Evolutionary conservation across 352 stramenopile genomes (phyloP), one percentile per base, ranked within the genome.

Genomic region (Globisporangium canariense): DNA sequence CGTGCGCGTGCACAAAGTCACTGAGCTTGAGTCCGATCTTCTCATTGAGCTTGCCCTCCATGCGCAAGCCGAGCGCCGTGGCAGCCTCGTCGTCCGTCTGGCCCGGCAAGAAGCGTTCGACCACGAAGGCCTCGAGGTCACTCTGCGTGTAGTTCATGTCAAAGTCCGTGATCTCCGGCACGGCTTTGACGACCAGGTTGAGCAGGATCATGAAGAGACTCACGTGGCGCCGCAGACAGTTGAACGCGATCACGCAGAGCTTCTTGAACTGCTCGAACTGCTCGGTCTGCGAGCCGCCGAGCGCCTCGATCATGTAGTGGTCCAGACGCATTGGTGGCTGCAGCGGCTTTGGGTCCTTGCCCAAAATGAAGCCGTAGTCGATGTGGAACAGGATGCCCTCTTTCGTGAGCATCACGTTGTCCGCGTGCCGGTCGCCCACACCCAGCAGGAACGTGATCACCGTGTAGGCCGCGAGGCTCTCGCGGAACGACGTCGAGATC

Each of bases 361-460:
- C 97, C 64, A 99, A 90, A 63, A 99, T 98, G 69, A 99, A 99
- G 4, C 97, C 97, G 74, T 99, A 99, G 81, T 98, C 98, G 71
- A 99, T 99, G 69, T 99, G 98, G 78, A 99, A 99, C 40, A 99
- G 86, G 64, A 98, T 93, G 11, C 98, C 98, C 67, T 94, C 90
- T 43, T 93, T 92, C 38, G 86, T 95, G 4, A 99, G 83, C 96
- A 99, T 98, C 54, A 99, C 97, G 72, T 99, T 99, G 75, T 99
- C 97, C 6, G 98, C 86, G 70, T 99, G 98, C 5, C 98, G 83
- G 79, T 99, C 98, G 28, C 98, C 98, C 53, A 99, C 96, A 34
- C 97, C 96, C n/a, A 99, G 70, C 16, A 99, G 70, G 70, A 99
- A 99, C 30, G 97, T 99, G 58, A 99, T 98, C 41, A 99, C 97